Base-by-base conservation (phyloP, 1,284 basidiomycete genomes). In the Leucocoprinus gongylophorus region DNA sequence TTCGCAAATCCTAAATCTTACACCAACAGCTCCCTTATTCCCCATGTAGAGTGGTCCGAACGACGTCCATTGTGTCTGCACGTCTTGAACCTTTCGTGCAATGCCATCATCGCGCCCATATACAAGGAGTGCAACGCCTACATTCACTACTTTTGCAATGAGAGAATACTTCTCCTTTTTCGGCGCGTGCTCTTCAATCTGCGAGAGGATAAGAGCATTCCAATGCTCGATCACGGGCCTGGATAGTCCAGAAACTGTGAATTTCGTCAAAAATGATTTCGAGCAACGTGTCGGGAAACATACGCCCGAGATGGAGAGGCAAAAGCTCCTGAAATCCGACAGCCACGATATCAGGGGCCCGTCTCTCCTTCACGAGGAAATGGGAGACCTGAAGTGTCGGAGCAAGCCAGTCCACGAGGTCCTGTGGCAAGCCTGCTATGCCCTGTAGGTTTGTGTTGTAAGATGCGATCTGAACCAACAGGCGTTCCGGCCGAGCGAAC, bases 11-110 rank as follows among this genome's bases (percentile, higher is more conserved):
- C 88, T 83, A 64, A 98, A 85, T 43, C 95, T 78, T 33, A 93
- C 77, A 15, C 90, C 95, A 2, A 97, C 93, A 0, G 91, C 95
- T 23, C 92, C 93, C 69, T 99, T 99, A 72, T 98, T 98, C 10
- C 92, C 92, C 88, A 98, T 89, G 57, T 78, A 88, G 17, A 66
- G 72, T 15, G 83, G 85, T 2, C 89, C 88, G 58, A 76, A 82
- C 1, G 87, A 83, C 0, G 83, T 86, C 87, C 87, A 88, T 51
- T 78, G 71, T 20, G 85, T 86, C 61, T 89, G 76, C 17, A 91
- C 80, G 61, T 88, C 80, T 49, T 73, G 71, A 5, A 88, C 72
- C 26, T 67, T 73, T 32, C 78, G 74, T 8, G 79, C 83, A 49
- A 90, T 62, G 1, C 78, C 75, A 41, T 80, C 79, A 59, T 93